Evolutionary conservation across 2,329 filamentous ascomycete genomes (phyloP).

Genomic region (Fusarium sp.): DNA sequence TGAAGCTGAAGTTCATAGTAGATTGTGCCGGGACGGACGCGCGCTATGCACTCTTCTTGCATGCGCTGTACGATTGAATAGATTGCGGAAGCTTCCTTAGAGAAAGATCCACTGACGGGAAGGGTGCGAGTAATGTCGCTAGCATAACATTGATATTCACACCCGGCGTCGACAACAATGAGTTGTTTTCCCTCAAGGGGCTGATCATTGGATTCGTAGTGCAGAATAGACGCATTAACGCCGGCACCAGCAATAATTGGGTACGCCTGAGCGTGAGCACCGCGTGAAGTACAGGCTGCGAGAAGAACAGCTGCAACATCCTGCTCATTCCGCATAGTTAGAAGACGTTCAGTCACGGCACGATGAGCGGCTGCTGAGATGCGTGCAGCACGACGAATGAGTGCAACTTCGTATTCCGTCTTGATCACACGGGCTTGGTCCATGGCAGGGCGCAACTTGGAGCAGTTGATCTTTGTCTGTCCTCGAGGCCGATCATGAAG

Average conservation of each 20-base stretch:
- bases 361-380: slow-evolving; percentile 84
- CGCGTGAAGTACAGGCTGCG: slow-evolving; percentile 76
- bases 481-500: slow-evolving; percentile 54
- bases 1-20: slow-evolving; percentile 80
- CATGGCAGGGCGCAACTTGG: slow-evolving; percentile 75
- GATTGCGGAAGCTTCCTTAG: slow-evolving; percentile 75
- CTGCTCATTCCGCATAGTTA: slow-evolving; percentile 77
- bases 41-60: slow-evolving; percentile 79
- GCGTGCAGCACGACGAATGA: slow-evolving; percentile 83
- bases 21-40: slow-evolving; percentile 74
- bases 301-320: slow-evolving; percentile 85
- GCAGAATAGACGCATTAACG: slow-evolving; percentile 83
- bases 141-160: slow-evolving; percentile 87
- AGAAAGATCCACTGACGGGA: slow-evolving; percentile 78
- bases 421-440: slow-evolving; percentile 86
- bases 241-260: slow-evolving; percentile 89
- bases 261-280: slow-evolving; percentile 85
- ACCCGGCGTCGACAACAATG: slow-evolving; percentile 87
- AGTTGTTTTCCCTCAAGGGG: slow-evolving; percentile 76
- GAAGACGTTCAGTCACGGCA: slow-evolving; percentile 74
- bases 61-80: slow-evolving; percentile 84
- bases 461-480: slow-evolving; percentile 59
- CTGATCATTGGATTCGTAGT: slow-evolving; percentile 86
- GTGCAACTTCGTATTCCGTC: slow-evolving; percentile 83
- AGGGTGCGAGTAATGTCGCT: slow-evolving; percentile 92